Conservation (phyloP, 345 rosid species). For the Gossypium raimondii region DNA sequence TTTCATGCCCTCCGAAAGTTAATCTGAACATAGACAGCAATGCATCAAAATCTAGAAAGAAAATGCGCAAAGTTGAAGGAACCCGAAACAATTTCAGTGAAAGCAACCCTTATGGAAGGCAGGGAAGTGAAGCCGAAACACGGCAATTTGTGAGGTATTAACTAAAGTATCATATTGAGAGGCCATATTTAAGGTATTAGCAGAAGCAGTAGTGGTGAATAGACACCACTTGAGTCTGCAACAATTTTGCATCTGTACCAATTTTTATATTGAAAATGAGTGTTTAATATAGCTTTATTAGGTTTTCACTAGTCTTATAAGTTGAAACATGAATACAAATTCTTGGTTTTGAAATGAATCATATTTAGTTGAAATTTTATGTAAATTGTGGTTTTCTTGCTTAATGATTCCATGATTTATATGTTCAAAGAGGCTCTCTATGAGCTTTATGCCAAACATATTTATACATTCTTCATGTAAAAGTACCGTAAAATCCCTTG, state of each 20-base stretch:
- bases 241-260: conserved; percentile 22
- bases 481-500: no score
- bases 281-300: not conserved
- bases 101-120: conserved; percentile 75
- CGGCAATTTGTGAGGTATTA: conserved; percentile 59
- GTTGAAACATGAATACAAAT: not conserved
- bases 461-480: no score
- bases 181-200: not conserved
- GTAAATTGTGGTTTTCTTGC: not conserved
- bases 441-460: not conserved
- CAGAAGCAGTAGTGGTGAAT: conserved; percentile 16
- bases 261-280: not conserved
- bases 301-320: not conserved
- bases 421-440: not conserved
- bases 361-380: not conserved
- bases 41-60: conserved; percentile 82
- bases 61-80: conserved; percentile 41
- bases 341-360: not conserved
- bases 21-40: conserved; percentile 78
- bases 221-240: not conserved
- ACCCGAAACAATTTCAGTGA: conserved; percentile 49
- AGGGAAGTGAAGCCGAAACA: conserved; percentile 34
- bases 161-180: conserved; percentile 1
- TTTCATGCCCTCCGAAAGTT: conserved; percentile 86
- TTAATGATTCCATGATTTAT: not conserved